A percentile compares a stretch with the other conserved stretches of the same genome.
phyloP scores from a whole-genome alignment of 1,139 yeast species.

The Lodderomyces beijingensis region DNA sequence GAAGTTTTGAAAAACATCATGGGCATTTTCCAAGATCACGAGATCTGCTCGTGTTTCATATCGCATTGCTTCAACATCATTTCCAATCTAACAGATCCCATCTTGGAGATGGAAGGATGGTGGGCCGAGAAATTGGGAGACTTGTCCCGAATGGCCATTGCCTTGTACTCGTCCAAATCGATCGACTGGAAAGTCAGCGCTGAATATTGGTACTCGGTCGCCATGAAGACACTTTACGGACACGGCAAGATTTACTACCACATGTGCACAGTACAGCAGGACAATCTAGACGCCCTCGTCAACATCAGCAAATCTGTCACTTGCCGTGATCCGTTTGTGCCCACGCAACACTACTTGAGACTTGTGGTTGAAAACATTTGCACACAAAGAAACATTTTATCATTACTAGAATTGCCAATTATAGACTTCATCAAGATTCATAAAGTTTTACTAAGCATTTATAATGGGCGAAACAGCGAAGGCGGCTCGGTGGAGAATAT shows the following conservation, averaged over 20 bases:
- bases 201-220: constrained; percentile 69
- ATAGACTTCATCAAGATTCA: constrained; percentile 65
- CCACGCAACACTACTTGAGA: constrained; percentile 70
- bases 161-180: constrained; percentile 68
- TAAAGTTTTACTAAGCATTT: constrained; percentile 52
- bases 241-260: constrained; percentile 80
- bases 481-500: constrained; percentile 20
- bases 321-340: constrained; percentile 78
- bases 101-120: constrained; percentile 65
- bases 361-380: constrained; percentile 76
- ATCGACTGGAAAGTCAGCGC: constrained; percentile 81
- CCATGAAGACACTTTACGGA: constrained; percentile 69
- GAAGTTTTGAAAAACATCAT: constrained; percentile 77
- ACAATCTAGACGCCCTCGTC: constrained; percentile 72
- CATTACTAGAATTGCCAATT: constrained; percentile 54
- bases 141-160: constrained; percentile 77
- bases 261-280: constrained; percentile 79
- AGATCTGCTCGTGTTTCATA: constrained; percentile 44
- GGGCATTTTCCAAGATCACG: constrained; percentile 50
- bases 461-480: constrained; percentile 35
- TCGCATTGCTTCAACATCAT: constrained; percentile 51
- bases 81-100: constrained; percentile 49
- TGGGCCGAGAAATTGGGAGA: constrained; percentile 77
- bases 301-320: constrained; percentile 74
- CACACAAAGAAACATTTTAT: constrained; percentile 62